phyloP scores from a whole-genome alignment of 2,329 filamentous ascomycete genomes.

The Pseudopyricularia cyperi region DNA sequence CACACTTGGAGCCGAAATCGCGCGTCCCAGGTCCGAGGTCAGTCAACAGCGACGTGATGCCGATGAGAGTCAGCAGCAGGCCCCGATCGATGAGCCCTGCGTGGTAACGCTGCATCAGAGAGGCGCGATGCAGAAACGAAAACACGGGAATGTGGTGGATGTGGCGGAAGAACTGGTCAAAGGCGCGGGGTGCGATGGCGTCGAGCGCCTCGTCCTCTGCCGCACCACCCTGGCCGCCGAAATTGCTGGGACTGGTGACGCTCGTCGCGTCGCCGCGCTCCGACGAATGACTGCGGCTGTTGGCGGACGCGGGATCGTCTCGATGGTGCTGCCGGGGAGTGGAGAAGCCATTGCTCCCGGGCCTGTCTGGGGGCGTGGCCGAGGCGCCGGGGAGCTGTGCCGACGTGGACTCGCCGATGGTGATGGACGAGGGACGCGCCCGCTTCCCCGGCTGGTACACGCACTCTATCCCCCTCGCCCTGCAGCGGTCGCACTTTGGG shows the following conservation, averaged over 20 bases:
- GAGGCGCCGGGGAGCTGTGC: slow-evolving; percentile 9
- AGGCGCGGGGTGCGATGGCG: slow-evolving; percentile 35
- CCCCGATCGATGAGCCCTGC: slow-evolving; percentile 41
- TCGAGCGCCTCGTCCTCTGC: slow-evolving; percentile 22
- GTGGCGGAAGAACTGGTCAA: slow-evolving; percentile 45
- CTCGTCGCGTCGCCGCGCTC: slow-evolving; percentile 8
- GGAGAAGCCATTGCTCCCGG: background rate
- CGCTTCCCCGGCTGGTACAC: slow-evolving; percentile 39
- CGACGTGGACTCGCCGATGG: slow-evolving; percentile 7
- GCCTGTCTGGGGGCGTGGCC: background rate
- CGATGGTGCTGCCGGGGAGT: background rate
- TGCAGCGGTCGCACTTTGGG: slow-evolving; percentile 39
- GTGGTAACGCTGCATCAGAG: slow-evolving; percentile 45
- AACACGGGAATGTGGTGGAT: slow-evolving; percentile 46
- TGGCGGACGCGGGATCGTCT: background rate
- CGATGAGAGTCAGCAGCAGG: slow-evolving; percentile 39
- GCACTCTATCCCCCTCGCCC: slow-evolving; percentile 39
- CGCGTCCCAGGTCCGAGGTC: slow-evolving; percentile 35
- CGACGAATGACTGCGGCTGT: background rate
- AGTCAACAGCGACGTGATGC: slow-evolving; percentile 41
- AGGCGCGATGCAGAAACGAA: slow-evolving; percentile 45
- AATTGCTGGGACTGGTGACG: slow-evolving; percentile 9
- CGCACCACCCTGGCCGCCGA: slow-evolving; percentile 9
- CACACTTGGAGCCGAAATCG: slow-evolving; percentile 39
- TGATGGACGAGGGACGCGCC: slow-evolving; percentile 5